These are phyloP conservation scores for Actinomortierella ambigua DNA, from an alignment of 371 early-diverging fungal genomes.

Conservation along the genomic window DNA sequence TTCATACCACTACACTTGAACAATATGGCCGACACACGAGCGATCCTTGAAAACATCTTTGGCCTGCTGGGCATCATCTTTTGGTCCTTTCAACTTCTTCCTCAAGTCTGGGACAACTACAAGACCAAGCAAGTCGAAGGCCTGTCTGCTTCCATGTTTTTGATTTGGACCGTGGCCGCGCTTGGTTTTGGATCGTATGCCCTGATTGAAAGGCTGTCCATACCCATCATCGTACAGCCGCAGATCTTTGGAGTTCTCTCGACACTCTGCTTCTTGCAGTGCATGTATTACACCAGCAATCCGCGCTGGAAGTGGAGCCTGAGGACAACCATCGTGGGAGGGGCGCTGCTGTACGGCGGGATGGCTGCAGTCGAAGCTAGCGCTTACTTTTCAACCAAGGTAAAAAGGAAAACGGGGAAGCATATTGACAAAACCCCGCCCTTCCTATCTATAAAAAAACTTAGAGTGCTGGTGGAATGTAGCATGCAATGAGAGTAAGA, in stretches of 20 bases:
- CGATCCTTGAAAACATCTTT: constrained; percentile 53
- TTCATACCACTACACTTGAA: too few species aligned
- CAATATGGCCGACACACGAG: constrained; percentile 23
- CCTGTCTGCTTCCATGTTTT: constrained; percentile 52
- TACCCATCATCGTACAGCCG: constrained; percentile 61
- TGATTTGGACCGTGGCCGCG: constrained; percentile 54
- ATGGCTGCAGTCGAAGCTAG: constrained; percentile 22
- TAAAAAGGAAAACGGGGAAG: not conserved
- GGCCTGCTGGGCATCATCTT: constrained; percentile 59
- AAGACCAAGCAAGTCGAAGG: constrained; percentile 53
- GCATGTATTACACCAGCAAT: constrained; percentile 48
- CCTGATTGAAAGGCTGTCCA: constrained; percentile 52
- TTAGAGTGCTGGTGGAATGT: not conserved
- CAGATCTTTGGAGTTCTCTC: constrained; percentile 55
- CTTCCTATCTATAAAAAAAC: too few species aligned
- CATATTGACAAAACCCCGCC: too few species aligned
- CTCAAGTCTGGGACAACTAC: constrained; percentile 51
- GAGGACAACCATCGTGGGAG: constrained; percentile 2
- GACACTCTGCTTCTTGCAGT: constrained; percentile 50
- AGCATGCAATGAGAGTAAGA: not conserved
- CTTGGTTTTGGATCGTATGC: constrained; percentile 55
- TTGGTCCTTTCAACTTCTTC: constrained; percentile 64
- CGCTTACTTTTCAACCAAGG: constrained; percentile 28
- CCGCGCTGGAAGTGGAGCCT: constrained; percentile 7
- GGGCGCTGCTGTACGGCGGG: not conserved